Evolutionary conservation across 176 grass and related monocot genomes (phyloP), one percentile per base, ranked within the genome.

Genomic region (Metroxylon sagu): DNA sequence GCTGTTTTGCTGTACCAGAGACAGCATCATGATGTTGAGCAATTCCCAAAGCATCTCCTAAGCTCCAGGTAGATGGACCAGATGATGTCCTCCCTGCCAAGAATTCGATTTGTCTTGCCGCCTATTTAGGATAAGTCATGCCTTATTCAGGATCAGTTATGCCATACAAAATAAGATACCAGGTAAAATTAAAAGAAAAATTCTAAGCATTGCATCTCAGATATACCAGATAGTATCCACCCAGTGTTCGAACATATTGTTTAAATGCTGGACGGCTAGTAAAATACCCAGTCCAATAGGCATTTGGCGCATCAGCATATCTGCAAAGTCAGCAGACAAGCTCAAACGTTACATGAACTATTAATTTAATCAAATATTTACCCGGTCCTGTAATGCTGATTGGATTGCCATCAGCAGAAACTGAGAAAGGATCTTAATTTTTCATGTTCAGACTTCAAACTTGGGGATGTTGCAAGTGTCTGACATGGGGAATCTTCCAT

Each of bases 271-370:
- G 86, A 14, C 86, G 79, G 77, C 90, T 95, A 50, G 86, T 84
- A 70, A 89, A 95, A 64, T 86, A 95, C 18, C 90, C 90, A 68
- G 90, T 95, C 90, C 90, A 95, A 69, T 95, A 95, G 61, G 90
- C 79, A 84, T 95, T 89, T 55, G 57, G 4, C 49, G 77, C 58
- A 76, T 89, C 82, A 74, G 86, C 83, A 84, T 95, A 95, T 60
- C 90, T 89, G 62, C 30, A 3, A 76, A 71, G 18, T 28, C 19
- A 18, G 54, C 3, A 43, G 28, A 18, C 52, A 39, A 55, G 14
- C 25, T 43, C 35, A 43, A 2, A 14, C 12, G 10, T 43, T 12
- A 43, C 10, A 43, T 43, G 35, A 43, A 43, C 8, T 12, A 3
- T 12, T 43, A 10, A 35, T 8, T 35, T 8, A 43, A 43, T 43